Evolutionary conservation across 1,139 yeast species (phyloP), one percentile per base, ranked within the genome.

Genomic region (Hansenula lynferdii): DNA sequence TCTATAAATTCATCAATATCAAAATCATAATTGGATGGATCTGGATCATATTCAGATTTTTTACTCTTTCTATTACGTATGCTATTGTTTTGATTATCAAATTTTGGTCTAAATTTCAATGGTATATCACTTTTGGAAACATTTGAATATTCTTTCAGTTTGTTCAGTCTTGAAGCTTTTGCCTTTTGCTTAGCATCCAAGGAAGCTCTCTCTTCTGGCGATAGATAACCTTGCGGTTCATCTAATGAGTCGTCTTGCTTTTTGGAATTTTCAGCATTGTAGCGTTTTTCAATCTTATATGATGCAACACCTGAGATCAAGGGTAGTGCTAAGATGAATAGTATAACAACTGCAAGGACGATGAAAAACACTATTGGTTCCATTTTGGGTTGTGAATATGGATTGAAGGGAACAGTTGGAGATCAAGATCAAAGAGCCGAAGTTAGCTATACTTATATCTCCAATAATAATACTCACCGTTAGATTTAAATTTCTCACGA

Each of bases 1-100:
- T 41, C 39, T 24, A 51, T 50, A 11, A 52, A 37, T 19, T 49
- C 56, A 32, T 53, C 57, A 8, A 53, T 27, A 35, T 53, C 57
- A 28, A 37, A 53, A 38, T 53, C 57, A 28, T 39, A 53, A 5
- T 44, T 16, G 8, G 52, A 43, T 8, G 54, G 56, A 36, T 51
- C 45, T 8, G 26, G 34, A 16, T 42, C 37, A 16, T 29, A 34
- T 1, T 28, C 30, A 2, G 31, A 11, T n/a, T 31, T 40, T 8
- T 34, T 38, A 17, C 34, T 30, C 36, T 45, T 51, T 46, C 54
- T 52, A 24, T 43, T 44, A 40, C 51, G 42, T 18, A 49, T 33
- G 2, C 19, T 21, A 9, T 11, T 10, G 21, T 26, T 21, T 15
- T 14, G 22, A 9, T 31, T 8, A 15, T 34, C 35, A 11, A 33